phyloP scores from a whole-genome alignment of 805 yeast genomes.

The Hanseniaspora thailandica region DNA sequence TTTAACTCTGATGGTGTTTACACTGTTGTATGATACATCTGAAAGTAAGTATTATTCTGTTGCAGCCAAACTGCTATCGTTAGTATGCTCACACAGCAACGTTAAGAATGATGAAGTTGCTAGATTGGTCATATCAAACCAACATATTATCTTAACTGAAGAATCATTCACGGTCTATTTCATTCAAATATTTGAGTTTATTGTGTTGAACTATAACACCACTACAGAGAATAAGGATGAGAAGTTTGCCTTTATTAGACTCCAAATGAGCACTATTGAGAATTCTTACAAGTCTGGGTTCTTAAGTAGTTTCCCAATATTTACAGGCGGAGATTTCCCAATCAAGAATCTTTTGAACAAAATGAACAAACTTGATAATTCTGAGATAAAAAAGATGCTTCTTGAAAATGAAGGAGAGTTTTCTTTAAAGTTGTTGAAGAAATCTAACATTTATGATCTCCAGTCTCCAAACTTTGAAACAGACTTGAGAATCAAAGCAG shows the following conservation, averaged over 20 bases:
- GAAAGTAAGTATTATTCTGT: neutral
- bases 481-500: neutral
- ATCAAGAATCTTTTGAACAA: conserved; percentile 16
- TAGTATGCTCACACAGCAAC: neutral
- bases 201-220: neutral
- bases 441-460: too few species aligned
- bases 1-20: neutral
- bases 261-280: neutral
- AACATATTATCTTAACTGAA: conserved; percentile 1
- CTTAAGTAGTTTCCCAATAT: neutral
- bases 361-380: conserved; percentile 11
- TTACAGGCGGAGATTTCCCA: conserved; percentile 10
- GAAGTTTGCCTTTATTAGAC: conserved; percentile 7
- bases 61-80: neutral
- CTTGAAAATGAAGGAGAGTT: neutral
- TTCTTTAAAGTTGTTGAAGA: neutral
- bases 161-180: neutral
- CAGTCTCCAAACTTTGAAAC: neutral
- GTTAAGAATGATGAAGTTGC: neutral
- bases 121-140: neutral
- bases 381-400: neutral
- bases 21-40: neutral
- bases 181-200: conserved; percentile 2
- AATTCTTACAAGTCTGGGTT: neutral
- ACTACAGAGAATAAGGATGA: conserved; percentile 2